phyloP scores from a whole-genome alignment of 441 rosid genomes.

The Croton setiger region DNA sequence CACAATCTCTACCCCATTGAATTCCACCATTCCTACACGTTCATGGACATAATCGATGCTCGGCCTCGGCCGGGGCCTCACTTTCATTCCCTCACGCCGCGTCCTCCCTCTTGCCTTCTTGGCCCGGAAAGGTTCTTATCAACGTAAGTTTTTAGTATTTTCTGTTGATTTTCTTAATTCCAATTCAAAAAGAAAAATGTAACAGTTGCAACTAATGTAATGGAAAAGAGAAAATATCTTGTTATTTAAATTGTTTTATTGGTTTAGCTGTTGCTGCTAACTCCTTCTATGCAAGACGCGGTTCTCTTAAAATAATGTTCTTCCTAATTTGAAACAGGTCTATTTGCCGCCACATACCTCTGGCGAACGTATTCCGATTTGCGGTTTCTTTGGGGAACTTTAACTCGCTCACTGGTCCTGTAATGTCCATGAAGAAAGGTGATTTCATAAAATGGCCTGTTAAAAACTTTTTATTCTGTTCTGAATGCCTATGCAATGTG shows the following conservation, averaged over 20 bases:
- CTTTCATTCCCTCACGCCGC: slow-evolving; percentile 28
- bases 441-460: slow-evolving; percentile 1
- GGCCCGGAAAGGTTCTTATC: slow-evolving; percentile 38
- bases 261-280: not conserved
- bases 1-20: slow-evolving; percentile 29
- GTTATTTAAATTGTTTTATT: not conserved
- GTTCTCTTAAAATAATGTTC: not conserved
- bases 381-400: slow-evolving; percentile 36
- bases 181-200: too few species aligned
- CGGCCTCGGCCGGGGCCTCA: slow-evolving; percentile 33
- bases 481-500: slow-evolving; percentile 5
- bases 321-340: slow-evolving; percentile 38
- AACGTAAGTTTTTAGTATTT: slow-evolving; percentile 35
- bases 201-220: too few species aligned
- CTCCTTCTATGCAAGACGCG: not conserved
- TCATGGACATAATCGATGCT: slow-evolving; percentile 52
- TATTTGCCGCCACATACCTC: slow-evolving; percentile 32
- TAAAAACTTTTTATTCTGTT: slow-evolving; percentile 2
- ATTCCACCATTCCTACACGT: slow-evolving; percentile 13
- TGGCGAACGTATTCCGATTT: slow-evolving; percentile 32
- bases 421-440: slow-evolving; percentile 47
- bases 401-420: slow-evolving; percentile 30
- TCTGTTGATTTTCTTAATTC: not conserved
- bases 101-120: slow-evolving; percentile 34
- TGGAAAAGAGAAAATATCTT: too few species aligned